Conservation (phyloP, 2,329 filamentous ascomycete genomes). For the Hypoxylon sp. region DNA sequence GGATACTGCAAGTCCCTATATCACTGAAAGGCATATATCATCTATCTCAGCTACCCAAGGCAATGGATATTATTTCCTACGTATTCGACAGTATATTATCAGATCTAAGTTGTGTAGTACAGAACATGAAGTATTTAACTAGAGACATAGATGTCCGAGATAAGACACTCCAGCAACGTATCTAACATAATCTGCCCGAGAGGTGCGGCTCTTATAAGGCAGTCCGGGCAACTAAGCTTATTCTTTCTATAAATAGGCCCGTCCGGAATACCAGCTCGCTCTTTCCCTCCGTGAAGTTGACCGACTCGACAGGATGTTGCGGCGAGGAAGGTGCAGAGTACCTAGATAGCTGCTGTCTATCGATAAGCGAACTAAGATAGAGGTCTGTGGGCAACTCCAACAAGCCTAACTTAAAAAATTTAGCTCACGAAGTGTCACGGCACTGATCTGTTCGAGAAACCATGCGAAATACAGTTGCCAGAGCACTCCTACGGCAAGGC, state of each 20-base stretch:
- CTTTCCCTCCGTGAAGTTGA: constrained; percentile 6
- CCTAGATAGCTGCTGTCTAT: background rate
- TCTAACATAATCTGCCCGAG: background rate
- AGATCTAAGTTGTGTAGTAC: background rate
- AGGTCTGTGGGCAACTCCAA: background rate
- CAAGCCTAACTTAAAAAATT: constrained; percentile 19
- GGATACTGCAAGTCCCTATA: background rate
- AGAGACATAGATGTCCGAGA: background rate
- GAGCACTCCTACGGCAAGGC: constrained; percentile 41
- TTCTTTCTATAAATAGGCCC: background rate
- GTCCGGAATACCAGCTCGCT: constrained; percentile 9
- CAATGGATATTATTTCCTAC: background rate
- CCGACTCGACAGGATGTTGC: background rate
- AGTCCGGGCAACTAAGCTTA: background rate
- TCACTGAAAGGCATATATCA: background rate
- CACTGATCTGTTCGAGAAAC: constrained; percentile 8
- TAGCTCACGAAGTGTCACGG: constrained; percentile 11
- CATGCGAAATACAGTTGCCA: constrained; percentile 45
- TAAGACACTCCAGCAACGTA: background rate
- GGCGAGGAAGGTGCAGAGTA: background rate
- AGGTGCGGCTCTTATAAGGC: background rate
- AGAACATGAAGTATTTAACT: background rate
- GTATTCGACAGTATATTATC: background rate
- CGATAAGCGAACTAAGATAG: constrained; percentile 18
- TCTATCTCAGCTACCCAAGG: background rate